phyloP scores from a whole-genome alignment of 225 moss, liverwort and hornwort genomes.

The Neckera pumila region DNA sequence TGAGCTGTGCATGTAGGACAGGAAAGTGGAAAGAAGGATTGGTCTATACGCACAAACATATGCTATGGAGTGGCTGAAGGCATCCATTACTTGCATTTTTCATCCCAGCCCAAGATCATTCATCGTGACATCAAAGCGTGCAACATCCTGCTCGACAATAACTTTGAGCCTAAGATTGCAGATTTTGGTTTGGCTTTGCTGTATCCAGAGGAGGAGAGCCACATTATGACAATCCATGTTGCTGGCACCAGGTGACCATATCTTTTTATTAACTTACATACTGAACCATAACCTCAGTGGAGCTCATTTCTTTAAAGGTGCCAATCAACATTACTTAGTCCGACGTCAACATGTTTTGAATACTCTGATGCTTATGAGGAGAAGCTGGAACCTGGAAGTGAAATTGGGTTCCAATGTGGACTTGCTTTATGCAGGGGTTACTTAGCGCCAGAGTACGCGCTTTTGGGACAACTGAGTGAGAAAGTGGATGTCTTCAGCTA shows the following conservation, averaged over 20 bases:
- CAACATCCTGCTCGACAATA: constrained; percentile 12
- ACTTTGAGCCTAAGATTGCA: neutral
- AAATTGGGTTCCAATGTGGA: neutral
- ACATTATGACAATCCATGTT: constrained; percentile 6
- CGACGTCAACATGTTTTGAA: neutral
- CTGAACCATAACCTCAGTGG: no score
- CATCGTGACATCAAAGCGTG: constrained; percentile 28
- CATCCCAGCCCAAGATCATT: constrained; percentile 19
- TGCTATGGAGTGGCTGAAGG: constrained; percentile 14
- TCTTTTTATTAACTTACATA: neutral
- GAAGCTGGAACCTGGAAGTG: neutral
- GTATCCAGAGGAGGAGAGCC: neutral
- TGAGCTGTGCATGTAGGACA: neutral
- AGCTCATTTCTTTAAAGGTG: neutral
- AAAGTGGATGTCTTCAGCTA: constrained; percentile 18
- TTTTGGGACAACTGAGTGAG: constrained; percentile 2
- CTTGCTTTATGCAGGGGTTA: neutral
- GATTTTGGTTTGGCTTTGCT: constrained; percentile 1
- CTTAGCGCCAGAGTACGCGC: constrained; percentile 10
- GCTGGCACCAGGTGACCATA: neutral
- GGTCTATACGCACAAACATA: neutral
- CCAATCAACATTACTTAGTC: no score
- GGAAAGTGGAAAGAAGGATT: neutral
- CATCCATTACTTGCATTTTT: constrained; percentile 20
- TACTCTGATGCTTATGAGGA: neutral